Base-by-base conservation (phyloP, 768 basidiomycete species). In the Cantharellus anzutake region DNA sequence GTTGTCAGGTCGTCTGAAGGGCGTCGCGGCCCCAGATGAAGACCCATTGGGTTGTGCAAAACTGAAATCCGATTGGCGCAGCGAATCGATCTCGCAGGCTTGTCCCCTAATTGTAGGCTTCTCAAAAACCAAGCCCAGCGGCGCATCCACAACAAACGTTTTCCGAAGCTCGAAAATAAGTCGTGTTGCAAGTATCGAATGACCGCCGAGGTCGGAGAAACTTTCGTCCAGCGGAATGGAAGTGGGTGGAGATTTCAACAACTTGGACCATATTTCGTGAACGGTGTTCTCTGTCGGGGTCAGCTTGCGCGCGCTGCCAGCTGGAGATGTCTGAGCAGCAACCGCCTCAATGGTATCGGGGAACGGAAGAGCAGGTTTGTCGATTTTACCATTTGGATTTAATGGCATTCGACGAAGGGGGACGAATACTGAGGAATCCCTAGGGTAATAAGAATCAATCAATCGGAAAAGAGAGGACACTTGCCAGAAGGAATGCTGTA, bases 311-410 rank as follows among this genome's bases (percentile, higher is more conserved):
- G 61, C 68, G 11, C 29, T 11, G 40, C 71, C 65, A 39, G 66
- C 63, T 1, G 78, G 71, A n/a, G 67, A 63, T 2, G 68, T 57
- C 29, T 73, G 65, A 41, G 70, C 68, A 2, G 73, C 69, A 1
- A 75, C 77, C 37, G 68, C 66, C 61, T 86, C 82, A 3, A 83
- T 86, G 0, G 96, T 98, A 70, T 99, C 96, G 4, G 96, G 96
- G 82, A 98, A 99, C 5, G 96, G 96, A 52, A 99, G 80, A 0
- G 89, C 87, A 0, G 96, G 94, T 68, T 98, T 99, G 75, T 99
- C 96, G 69, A 99, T 84, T 73, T 99, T 99, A 63, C 96, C 96
- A 69, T 98, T 99, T 4, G 96, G 96, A 66, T 97, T 99, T 57
- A 99, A 79, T 20, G 96, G 96, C 87, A 99, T 94, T 59, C 91